Base-by-base conservation (phyloP, 805 yeast species). In the Babjeviella inositovora region DNA sequence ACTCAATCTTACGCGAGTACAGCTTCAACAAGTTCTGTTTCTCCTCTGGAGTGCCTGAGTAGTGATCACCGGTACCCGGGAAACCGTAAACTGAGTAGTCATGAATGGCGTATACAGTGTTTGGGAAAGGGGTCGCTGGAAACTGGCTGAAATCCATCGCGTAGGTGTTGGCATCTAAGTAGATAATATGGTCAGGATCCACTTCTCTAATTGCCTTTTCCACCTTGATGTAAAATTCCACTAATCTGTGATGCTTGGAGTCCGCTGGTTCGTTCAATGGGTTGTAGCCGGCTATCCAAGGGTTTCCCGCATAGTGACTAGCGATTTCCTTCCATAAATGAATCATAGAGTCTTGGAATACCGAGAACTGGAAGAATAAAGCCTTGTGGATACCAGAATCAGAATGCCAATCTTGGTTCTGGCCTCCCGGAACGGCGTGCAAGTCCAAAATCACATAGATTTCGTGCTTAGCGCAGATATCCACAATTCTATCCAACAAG, bases 241-340 rank as follows among this genome's bases (percentile, higher is more conserved):
- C 43, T 36, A 62, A 44, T 29, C 55, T 52, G 15, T 39, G 23
- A 29, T 59, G 65, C 23, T 57, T 50, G 3, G 56, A 32, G 17
- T 50, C 56, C 3, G 66, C 62, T 4, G 70, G 70, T 37, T 62
- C 70, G 37, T 62, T 62, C 38, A 62, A 41, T 11, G 66, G 59
- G 29, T 62, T 62, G 39, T 59, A 62, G n/a, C 70, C 70, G 5
- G 69, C 69, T 26, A 62, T 50, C 60, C 60, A 59, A 11, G 41
- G 35, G 34, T 62, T 61, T 25, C 50, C 57, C 30, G 45, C 50
- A 36, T 62, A 62, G 37, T 58, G 50, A 21, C 41, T 38, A 6
- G 69, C 69, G 17, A 62, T 35, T 24, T 47, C 45, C 5, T 28
- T 34, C 69, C 69, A 62, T 22, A 62, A 43, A 32, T 58, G 45